Evolutionary conservation across 345 rosid species (phyloP), one percentile per base, ranked within the genome.

Genomic region (Turritis glabra): DNA sequence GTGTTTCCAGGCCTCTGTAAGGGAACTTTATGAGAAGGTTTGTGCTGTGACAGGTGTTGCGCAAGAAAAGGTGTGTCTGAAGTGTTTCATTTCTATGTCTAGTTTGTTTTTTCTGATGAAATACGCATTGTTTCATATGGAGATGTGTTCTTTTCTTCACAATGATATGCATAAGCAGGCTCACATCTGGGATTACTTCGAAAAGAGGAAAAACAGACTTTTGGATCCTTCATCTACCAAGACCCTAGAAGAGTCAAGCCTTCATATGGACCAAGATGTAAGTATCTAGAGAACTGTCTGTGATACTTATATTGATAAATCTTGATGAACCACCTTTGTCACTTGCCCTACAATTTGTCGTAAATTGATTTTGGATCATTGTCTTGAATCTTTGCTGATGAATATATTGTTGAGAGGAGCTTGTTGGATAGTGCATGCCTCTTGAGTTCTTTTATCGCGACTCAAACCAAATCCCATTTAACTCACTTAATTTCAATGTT

Each of bases 241-340:
- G 77, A 85, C 83, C 59, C 75, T 95, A 73, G 97, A 95, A 67
- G 92, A 86, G 53, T 81, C 85, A 14, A 63, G 83, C 70, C 85
- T 95, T 85, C 91, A 87, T 74, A 89, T 95, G 96, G 96, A 95
- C 85, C 99, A 95, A 84, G 82, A 92, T 84, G 99, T 87, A 78
- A 78, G 92, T 81, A 63, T 61, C 33, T 26, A 62, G 46, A 55
- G 52, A 38, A 23, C 54, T 25, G 11, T 38, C 41, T 65, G 61
- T 65, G 33, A 51, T 26, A 60, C 32, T 22, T 76, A 22, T 35
- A 33, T 69, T 76, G 41, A 19, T 1, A 35, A 25, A 14, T 65
- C n/a, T 56, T 32, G 72, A 57, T 5, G 38, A 50, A 18, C 13
- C 7, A 37, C 58, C n/a, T 43, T 26, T 61, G 8, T 64, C 64